Evolutionary conservation across 306 rosid genomes (phyloP).

Genomic region (Coriaria nepalensis): DNA sequence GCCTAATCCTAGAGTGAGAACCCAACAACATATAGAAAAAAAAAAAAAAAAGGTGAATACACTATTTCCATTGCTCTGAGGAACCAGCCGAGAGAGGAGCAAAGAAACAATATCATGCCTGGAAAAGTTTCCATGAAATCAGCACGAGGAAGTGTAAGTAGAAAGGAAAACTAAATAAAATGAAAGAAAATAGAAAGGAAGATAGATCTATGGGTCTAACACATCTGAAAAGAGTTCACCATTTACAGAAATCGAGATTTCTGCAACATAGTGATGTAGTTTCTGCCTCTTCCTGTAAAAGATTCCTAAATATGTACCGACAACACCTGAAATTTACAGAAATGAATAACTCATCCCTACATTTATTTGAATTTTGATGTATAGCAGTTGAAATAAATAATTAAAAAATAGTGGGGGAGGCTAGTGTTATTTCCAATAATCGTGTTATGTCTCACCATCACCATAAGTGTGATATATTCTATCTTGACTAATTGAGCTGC

Average conservation of each 20-base stretch:
- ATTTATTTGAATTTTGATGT: neutral
- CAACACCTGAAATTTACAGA: slow-evolving; percentile 29
- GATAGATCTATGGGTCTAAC: slow-evolving; percentile 53
- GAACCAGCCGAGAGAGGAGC: slow-evolving; percentile 63
- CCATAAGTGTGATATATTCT: no score
- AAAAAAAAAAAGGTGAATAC: slow-evolving; percentile 23
- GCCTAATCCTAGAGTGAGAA: no score
- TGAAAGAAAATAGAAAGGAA: no score
- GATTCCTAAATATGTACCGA: slow-evolving; percentile 20
- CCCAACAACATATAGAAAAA: neutral
- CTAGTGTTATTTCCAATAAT: no score
- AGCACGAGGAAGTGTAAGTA: slow-evolving; percentile 11
- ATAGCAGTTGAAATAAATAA: neutral
- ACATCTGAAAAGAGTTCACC: slow-evolving; percentile 39
- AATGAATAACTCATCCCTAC: slow-evolving; percentile 1
- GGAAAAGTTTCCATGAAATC: slow-evolving; percentile 22
- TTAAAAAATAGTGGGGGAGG: no score
- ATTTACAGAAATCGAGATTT: slow-evolving; percentile 29
- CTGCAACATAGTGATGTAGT: slow-evolving; percentile 40
- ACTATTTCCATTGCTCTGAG: slow-evolving; percentile 23
- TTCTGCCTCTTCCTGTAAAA: slow-evolving; percentile 60
- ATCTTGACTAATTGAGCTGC: no score
- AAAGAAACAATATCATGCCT: slow-evolving; percentile 43
- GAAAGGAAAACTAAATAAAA: slow-evolving; percentile 11
- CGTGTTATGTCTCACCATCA: no score